Evolutionary conservation across 148 eudicot genomes (phyloP).

Genomic region (Camellia sinensis): DNA sequence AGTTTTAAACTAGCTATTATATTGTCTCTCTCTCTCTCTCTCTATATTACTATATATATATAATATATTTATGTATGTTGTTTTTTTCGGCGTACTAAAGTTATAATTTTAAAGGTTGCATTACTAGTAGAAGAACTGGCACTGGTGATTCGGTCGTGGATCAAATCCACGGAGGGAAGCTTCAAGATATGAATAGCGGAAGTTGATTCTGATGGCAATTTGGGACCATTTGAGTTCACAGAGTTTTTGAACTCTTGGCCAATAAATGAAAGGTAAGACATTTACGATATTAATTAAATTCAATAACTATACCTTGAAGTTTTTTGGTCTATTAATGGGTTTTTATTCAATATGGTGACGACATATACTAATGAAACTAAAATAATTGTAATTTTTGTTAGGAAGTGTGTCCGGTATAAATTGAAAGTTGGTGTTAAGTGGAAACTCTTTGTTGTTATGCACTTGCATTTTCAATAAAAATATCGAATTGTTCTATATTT

Average conservation of each 20-base stretch:
- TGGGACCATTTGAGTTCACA: slow-evolving; percentile 48
- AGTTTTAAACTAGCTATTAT: too few species aligned
- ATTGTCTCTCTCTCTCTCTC: not conserved
- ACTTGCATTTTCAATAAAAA: too few species aligned
- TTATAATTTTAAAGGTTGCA: slow-evolving; percentile 28
- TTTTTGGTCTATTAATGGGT: too few species aligned
- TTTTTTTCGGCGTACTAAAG: not conserved
- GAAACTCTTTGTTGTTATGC: too few species aligned
- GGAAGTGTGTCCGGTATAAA: too few species aligned
- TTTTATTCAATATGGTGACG: too few species aligned
- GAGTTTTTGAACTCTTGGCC: slow-evolving; percentile 52
- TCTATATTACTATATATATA: not conserved
- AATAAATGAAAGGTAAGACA: slow-evolving; percentile 38
- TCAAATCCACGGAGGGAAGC: slow-evolving; percentile 49
- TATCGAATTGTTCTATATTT: too few species aligned
- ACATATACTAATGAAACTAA: not conserved
- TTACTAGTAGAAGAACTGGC: slow-evolving; percentile 54
- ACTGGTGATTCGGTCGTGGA: slow-evolving; percentile 50
- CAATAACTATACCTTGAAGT: too few species aligned
- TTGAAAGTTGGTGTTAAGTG: too few species aligned
- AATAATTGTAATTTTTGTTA: too few species aligned
- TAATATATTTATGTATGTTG: not conserved
- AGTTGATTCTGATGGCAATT: slow-evolving; percentile 46
- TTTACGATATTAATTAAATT: not conserved
- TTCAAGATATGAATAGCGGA: slow-evolving; percentile 44